These are phyloP conservation scores for Beauveria sp. DNA, from an alignment of 2,329 filamentous ascomycete species.

Conservation along the genomic window DNA sequence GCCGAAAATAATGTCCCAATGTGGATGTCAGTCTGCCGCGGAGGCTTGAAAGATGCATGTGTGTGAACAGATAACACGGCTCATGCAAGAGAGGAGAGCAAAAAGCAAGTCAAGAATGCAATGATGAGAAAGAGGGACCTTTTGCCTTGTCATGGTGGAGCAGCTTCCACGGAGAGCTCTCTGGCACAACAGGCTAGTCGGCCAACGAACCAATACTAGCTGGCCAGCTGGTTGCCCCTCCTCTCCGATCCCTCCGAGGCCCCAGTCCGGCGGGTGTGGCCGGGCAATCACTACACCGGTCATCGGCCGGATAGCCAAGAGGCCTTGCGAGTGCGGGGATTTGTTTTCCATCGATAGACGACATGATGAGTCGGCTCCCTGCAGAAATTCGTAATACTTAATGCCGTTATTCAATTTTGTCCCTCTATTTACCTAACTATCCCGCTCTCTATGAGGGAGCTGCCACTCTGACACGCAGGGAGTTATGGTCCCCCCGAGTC, in stretches of 20 bases:
- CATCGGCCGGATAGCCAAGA: not conserved
- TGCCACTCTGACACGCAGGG: no score
- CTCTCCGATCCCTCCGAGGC: not conserved
- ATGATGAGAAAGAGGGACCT: not conserved
- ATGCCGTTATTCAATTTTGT: no score
- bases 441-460: no score
- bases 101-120: not conserved
- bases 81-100: not conserved
- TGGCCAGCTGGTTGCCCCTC: not conserved
- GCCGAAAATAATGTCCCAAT: not conserved
- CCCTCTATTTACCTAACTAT: no score
- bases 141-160: not conserved
- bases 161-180: not conserved
- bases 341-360: not conserved
- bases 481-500: no score
- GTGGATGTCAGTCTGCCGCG: not conserved
- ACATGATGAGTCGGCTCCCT: no score
- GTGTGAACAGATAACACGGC: not conserved
- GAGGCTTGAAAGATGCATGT: not conserved
- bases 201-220: not conserved
- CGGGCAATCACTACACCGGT: not conserved
- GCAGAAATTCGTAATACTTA: no score
- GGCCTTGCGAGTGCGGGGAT: not conserved
- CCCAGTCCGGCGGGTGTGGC: not conserved
- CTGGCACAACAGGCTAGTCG: not conserved